These are phyloP conservation scores for Dryas alaskensis DNA, from an alignment of 306 rosid species.

Conservation along the genomic window DNA sequence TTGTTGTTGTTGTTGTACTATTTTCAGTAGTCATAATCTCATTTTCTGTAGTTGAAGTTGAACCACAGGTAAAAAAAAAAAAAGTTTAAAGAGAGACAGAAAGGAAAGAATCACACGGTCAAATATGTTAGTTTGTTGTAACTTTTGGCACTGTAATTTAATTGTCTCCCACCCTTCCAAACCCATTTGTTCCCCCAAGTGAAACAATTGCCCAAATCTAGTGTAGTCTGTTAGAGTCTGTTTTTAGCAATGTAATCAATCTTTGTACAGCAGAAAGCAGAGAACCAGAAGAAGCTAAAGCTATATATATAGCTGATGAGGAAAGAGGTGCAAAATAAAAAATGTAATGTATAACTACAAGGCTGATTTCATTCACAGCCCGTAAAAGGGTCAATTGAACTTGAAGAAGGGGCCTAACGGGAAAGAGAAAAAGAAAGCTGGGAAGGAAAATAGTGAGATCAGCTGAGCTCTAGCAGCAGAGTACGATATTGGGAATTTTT, in stretches of 20 bases:
- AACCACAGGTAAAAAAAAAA: slow-evolving; percentile 63
- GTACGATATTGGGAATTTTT: slow-evolving; percentile 22
- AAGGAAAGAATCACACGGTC: slow-evolving; percentile 32
- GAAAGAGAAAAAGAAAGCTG: neutral
- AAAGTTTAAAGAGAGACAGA: slow-evolving; percentile 23
- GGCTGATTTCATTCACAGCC: slow-evolving; percentile 36
- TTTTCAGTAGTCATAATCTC: slow-evolving; percentile 31
- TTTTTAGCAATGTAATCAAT: slow-evolving; percentile 36
- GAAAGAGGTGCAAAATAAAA: slow-evolving; percentile 15
- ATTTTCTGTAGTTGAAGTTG: slow-evolving; percentile 58
- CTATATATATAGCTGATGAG: slow-evolving; percentile 2
- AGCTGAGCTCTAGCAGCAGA: neutral
- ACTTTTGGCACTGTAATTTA: slow-evolving; percentile 45
- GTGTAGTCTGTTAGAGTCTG: slow-evolving; percentile 36
- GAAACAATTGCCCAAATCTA: slow-evolving; percentile 33
- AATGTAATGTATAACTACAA: slow-evolving; percentile 29
- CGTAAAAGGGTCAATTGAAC: slow-evolving; percentile 17
- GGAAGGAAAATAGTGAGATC: slow-evolving; percentile 7
- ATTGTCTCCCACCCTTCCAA: neutral
- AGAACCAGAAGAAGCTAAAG: slow-evolving; percentile 9
- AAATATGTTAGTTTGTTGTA: slow-evolving; percentile 43
- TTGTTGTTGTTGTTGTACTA: slow-evolving; percentile 47
- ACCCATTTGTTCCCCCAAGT: slow-evolving; percentile 11
- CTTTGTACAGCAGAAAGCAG: slow-evolving; percentile 61
- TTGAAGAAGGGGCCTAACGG: too few species aligned